A percentile compares a stretch with the other conserved stretches of the same genome.
Conservation (phyloP, 768 basidiomycete genomes). For the Agaricus subrufescens region DNA sequence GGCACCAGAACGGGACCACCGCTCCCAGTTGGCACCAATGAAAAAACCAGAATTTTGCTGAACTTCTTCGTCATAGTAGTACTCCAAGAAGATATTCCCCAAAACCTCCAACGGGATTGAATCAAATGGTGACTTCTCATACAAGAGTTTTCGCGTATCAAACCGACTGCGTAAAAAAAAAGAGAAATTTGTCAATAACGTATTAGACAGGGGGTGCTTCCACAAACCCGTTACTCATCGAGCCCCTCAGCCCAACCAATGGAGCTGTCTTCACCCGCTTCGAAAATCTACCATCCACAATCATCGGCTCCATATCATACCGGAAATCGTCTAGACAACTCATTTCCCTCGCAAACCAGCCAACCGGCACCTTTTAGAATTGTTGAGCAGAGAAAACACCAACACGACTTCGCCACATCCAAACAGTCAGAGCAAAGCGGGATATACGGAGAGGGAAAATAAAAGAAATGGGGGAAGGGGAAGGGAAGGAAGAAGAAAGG, state of each 20-base stretch:
- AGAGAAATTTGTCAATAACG: neutral
- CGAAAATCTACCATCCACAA: neutral
- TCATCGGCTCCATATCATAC: neutral
- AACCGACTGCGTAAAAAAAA: neutral
- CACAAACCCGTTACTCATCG: neutral
- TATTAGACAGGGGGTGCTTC: neutral
- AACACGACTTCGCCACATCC: conserved; percentile 6
- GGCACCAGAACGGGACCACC: conserved; percentile 4
- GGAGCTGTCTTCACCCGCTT: neutral
- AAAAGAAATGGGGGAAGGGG: neutral
- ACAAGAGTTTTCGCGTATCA: neutral
- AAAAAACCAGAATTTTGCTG: conserved; percentile 10
- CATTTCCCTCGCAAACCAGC: conserved; percentile 5
- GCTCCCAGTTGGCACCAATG: conserved; percentile 8
- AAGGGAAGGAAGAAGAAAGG: conserved; percentile 1
- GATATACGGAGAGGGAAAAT: neutral
- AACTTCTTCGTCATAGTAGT: conserved; percentile 10
- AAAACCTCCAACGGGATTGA: conserved; percentile 6
- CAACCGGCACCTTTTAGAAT: conserved; percentile 1
- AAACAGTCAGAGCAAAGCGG: neutral
- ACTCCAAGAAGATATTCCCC: conserved; percentile 11
- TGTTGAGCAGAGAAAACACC: conserved; percentile 1
- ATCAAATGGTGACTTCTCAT: conserved; percentile 4
- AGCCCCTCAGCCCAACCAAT: neutral
- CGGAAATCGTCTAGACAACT: neutral